phyloP scores from a whole-genome alignment of 345 rosid genomes.

The Clarkia xantiana region DNA sequence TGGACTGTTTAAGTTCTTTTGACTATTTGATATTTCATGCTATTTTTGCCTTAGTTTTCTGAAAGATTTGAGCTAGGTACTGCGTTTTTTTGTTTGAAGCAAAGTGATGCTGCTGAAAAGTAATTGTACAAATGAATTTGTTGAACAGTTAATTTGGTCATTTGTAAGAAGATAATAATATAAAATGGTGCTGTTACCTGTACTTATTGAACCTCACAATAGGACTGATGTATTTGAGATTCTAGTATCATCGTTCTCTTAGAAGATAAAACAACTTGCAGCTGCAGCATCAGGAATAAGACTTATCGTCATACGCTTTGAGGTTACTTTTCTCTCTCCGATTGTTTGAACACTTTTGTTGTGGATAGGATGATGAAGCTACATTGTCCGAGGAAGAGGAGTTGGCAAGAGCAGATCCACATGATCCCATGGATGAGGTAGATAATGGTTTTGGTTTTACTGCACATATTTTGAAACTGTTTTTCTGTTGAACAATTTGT shows the following conservation, averaged over 20 bases:
- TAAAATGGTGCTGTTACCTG: too few species aligned
- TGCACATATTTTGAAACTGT: conserved; percentile 11
- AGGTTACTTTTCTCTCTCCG: background rate
- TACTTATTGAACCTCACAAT: too few species aligned
- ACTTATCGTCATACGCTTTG: background rate
- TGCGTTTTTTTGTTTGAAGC: background rate
- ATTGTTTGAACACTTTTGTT: background rate
- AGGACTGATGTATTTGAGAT: too few species aligned
- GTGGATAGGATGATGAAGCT: conserved; percentile 76
- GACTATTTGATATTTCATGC: background rate
- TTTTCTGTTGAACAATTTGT: conserved; percentile 1
- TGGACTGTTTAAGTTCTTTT: background rate
- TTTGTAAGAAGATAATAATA: too few species aligned
- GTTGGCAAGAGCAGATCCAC: conserved; percentile 58
- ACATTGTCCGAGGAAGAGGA: conserved; percentile 83
- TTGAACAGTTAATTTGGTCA: too few species aligned
- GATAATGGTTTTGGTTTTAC: conserved; percentile 5
- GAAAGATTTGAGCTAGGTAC: background rate
- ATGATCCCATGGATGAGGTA: conserved; percentile 67
- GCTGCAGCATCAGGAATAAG: too few species aligned
- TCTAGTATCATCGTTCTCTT: too few species aligned
- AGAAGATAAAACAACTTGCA: too few species aligned
- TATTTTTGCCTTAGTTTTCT: background rate
- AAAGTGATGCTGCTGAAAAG: too few species aligned
- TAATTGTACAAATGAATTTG: too few species aligned